Percentiles rank a stretch among this genome's conserved stretches.
Evolutionary conservation across 116 monocot species (phyloP).

Genomic region (Trichopus zeylanicus): DNA sequence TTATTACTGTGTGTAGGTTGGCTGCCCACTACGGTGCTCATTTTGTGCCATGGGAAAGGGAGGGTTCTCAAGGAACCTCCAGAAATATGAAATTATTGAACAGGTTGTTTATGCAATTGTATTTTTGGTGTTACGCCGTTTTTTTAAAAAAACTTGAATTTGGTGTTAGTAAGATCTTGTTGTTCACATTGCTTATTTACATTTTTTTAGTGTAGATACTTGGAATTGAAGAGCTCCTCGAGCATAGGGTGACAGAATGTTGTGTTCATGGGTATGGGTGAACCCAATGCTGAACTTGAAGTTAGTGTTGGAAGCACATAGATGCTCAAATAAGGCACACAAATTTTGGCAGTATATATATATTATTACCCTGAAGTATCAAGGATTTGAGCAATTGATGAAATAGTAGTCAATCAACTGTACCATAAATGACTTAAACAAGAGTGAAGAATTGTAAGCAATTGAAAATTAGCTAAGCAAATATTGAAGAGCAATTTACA

Average conservation of each 20-base stretch:
- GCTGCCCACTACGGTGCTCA: conserved; percentile 84
- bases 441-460: too few species aligned
- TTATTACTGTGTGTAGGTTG: conserved; percentile 50
- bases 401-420: too few species aligned
- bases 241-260: conserved; percentile 93
- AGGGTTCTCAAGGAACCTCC: conserved; percentile 86
- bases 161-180: neutral
- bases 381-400: neutral
- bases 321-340: conserved; percentile 90
- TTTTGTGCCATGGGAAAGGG: conserved; percentile 98
- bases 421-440: too few species aligned
- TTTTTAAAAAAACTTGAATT: neutral
- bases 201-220: conserved; percentile 49
- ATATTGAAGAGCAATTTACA: too few species aligned
- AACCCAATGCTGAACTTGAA: conserved; percentile 95
- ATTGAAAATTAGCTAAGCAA: too few species aligned
- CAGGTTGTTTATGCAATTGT: conserved; percentile 45
- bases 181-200: neutral
- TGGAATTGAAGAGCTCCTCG: conserved; percentile 82
- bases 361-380: neutral
- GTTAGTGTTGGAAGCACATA: conserved; percentile 77
- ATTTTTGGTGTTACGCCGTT: too few species aligned
- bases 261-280: conserved; percentile 99
- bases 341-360: neutral
- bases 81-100: conserved; percentile 83